Evolutionary conservation across 2,329 filamentous ascomycete genomes (phyloP).

Genomic region (Domatiomyces globalis): DNA sequence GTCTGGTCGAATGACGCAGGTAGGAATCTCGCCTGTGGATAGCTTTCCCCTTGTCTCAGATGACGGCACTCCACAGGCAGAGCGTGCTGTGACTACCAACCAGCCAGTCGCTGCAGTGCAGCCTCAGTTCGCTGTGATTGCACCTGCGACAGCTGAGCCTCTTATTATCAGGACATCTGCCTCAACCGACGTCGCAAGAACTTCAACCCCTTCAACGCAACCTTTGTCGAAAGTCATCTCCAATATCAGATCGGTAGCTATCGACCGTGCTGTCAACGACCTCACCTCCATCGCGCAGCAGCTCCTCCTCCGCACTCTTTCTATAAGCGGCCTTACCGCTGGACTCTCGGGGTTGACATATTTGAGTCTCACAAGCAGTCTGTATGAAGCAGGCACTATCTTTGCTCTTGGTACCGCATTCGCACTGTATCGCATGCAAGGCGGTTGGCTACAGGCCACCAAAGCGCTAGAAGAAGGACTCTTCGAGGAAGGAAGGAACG

Average conservation of each 20-base stretch:
- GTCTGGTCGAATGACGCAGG: slow-evolving; percentile 58
- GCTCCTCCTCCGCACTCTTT: slow-evolving; percentile 60
- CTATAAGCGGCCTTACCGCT: slow-evolving; percentile 44
- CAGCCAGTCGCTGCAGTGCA: slow-evolving; percentile 7
- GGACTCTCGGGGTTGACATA: slow-evolving; percentile 44
- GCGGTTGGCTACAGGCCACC: slow-evolving; percentile 42
- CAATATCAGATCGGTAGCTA: slow-evolving; percentile 51
- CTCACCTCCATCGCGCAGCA: slow-evolving; percentile 60
- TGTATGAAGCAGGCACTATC: slow-evolving; percentile 47
- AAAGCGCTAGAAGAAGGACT: slow-evolving; percentile 38
- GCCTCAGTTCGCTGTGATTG: slow-evolving; percentile 8
- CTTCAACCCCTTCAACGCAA: slow-evolving; percentile 16
- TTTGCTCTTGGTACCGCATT: slow-evolving; percentile 45
- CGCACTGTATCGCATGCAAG: slow-evolving; percentile 44
- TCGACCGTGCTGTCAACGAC: slow-evolving; percentile 52
- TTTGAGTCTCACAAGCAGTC: slow-evolving; percentile 36
- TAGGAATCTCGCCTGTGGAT: slow-evolving; percentile 28
- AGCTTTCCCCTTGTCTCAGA: not conserved
- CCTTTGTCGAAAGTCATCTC: slow-evolving; percentile 66
- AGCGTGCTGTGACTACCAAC: not conserved
- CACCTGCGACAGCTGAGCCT: slow-evolving; percentile 5
- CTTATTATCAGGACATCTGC: slow-evolving; percentile 17
- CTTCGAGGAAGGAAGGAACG: slow-evolving; percentile 43
- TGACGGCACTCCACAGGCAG: not conserved
- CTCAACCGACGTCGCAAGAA: slow-evolving; percentile 9